phyloP scores from a whole-genome alignment of 331 rosid genomes.

The Rosa hybrid region DNA sequence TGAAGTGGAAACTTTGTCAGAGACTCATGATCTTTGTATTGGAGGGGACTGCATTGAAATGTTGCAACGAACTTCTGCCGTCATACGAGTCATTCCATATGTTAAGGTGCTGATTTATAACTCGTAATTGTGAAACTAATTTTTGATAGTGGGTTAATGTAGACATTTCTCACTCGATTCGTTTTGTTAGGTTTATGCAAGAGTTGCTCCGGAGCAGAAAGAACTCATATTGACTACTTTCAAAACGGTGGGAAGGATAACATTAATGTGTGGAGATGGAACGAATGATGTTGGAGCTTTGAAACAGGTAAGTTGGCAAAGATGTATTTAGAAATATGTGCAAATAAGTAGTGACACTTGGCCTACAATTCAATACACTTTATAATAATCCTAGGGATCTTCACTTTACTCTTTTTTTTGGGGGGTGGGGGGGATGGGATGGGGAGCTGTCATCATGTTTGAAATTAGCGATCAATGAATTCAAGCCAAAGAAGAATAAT shows the following conservation, averaged over 20 bases:
- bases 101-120: slow-evolving; percentile 61
- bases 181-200: slow-evolving; percentile 81
- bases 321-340: neutral
- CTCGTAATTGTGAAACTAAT: slow-evolving; percentile 18
- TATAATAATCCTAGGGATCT: neutral
- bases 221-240: slow-evolving; percentile 97
- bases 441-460: neutral
- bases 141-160: slow-evolving; percentile 22
- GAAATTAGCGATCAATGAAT: neutral
- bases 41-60: slow-evolving; percentile 96
- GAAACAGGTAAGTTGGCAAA: slow-evolving; percentile 65
- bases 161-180: slow-evolving; percentile 21
- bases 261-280: slow-evolving; percentile 99
- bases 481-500: neutral
- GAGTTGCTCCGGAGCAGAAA: slow-evolving; percentile 99
- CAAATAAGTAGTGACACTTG: neutral
- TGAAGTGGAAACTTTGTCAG: slow-evolving; percentile 80
- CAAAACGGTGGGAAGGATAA: slow-evolving; percentile 87
- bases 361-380: neutral
- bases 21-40: slow-evolving; percentile 91
- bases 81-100: slow-evolving; percentile 72
- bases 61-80: slow-evolving; percentile 80
- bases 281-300: slow-evolving; percentile 98
- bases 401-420: neutral
- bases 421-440: neutral